These are phyloP conservation scores for Cenococcum geophilum DNA, from an alignment of 495 filamentous ascomycete species.

Conservation along the genomic window DNA sequence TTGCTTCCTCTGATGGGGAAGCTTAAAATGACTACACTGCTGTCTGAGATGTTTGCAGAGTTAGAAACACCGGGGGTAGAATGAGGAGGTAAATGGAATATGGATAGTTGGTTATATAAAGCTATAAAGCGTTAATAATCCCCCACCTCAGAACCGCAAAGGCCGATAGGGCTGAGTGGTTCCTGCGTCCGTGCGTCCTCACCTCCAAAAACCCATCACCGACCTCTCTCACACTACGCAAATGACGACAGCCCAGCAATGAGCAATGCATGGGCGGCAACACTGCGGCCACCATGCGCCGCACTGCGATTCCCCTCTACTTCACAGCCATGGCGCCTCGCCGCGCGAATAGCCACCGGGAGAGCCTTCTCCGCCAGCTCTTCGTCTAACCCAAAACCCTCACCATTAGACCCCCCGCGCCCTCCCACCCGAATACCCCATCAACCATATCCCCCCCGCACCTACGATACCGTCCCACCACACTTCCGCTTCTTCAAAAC, in stretches of 20 bases:
- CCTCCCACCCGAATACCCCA: background rate
- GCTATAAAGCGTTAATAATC: too few relatives aligned
- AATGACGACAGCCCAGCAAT: conserved; percentile 17
- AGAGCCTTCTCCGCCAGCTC: conserved; percentile 7
- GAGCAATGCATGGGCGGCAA: conserved; percentile 35
- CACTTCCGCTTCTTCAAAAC: background rate
- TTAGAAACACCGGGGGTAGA: too few relatives aligned
- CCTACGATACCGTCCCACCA: background rate
- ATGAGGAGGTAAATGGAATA: too few relatives aligned
- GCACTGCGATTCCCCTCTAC: conserved; percentile 16
- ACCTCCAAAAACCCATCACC: conserved; percentile 6
- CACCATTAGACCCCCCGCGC: background rate
- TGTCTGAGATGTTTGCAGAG: too few relatives aligned
- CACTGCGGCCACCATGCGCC: conserved; percentile 30
- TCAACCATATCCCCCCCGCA: background rate
- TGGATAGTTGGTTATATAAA: too few relatives aligned
- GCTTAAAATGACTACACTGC: too few relatives aligned
- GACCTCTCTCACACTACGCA: conserved; percentile 2
- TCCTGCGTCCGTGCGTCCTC: background rate
- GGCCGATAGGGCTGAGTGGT: background rate
- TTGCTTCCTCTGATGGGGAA: too few relatives aligned
- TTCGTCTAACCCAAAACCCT: background rate
- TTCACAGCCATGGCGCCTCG: conserved; percentile 16
- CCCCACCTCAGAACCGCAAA: too few relatives aligned
- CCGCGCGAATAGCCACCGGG: conserved; percentile 5